Percentiles rank a stretch among this genome's conserved stretches.
Evolutionary conservation across 352 stramenopile species (phyloP).

Genomic region (Phytophthora hybrid): DNA sequence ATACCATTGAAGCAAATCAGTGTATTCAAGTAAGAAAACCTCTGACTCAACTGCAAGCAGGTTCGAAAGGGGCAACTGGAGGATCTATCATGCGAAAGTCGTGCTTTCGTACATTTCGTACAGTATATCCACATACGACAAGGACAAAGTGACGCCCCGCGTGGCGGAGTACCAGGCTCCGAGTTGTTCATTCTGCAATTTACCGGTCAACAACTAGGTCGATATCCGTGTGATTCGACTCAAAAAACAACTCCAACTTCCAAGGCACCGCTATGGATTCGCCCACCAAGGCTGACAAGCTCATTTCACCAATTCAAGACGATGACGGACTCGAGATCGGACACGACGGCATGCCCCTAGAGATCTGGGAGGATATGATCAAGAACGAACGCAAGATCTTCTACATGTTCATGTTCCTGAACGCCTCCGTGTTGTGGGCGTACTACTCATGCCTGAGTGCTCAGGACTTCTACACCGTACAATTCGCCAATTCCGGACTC

Average conservation of each 20-base stretch:
- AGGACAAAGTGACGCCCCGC: background rate
- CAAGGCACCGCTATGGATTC: conserved; percentile 15
- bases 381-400: conserved; percentile 51
- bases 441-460: conserved; percentile 71
- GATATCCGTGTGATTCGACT: background rate
- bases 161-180: background rate
- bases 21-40: background rate
- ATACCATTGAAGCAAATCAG: background rate
- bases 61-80: background rate
- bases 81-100: background rate
- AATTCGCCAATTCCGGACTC: conserved; percentile 50
- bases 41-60: background rate
- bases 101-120: conserved; percentile 2
- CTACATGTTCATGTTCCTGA: conserved; percentile 66
- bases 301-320: conserved; percentile 32
- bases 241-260: background rate
- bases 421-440: conserved; percentile 63
- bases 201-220: conserved; percentile 3
- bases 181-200: conserved; percentile 9
- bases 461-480: conserved; percentile 54
- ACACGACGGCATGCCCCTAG: conserved; percentile 46
- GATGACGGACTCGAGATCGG: conserved; percentile 17
- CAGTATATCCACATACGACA: no score
- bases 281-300: conserved; percentile 38
- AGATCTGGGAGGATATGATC: conserved; percentile 56